A percentile compares a stretch with the other conserved stretches of the same genome.
Conservation (phyloP, 2,329 filamentous ascomycete species). For the Fusarium sp. region DNA sequence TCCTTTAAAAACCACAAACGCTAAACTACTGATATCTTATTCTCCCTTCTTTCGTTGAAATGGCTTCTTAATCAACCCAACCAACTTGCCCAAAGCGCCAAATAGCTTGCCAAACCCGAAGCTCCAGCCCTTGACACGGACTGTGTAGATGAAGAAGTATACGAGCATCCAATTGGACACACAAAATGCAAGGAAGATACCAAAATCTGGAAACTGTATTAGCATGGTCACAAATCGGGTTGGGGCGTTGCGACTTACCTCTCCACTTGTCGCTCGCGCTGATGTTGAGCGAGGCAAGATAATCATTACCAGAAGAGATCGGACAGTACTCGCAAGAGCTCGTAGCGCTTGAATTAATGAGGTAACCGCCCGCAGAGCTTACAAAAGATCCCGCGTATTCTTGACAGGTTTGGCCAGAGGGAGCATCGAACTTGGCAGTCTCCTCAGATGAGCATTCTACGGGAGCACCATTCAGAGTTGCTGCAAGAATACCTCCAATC, state of each 20-base stretch:
- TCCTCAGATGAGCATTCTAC: conserved; percentile 58
- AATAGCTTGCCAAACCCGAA: conserved; percentile 69
- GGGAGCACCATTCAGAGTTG: conserved; percentile 30
- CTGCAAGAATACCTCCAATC: conserved; percentile 38
- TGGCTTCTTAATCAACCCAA: conserved; percentile 35
- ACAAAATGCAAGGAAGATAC: conserved; percentile 77
- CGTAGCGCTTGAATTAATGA: conserved; percentile 70
- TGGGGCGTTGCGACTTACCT: conserved; percentile 10
- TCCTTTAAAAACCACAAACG: background rate
- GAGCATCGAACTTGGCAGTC: conserved; percentile 65
- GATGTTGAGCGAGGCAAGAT: conserved; percentile 68
- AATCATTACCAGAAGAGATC: conserved; percentile 68
- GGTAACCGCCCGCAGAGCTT: conserved; percentile 64
- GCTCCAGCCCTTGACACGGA: conserved; percentile 75
- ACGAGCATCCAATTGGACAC: conserved; percentile 77
- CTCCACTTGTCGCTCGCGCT: conserved; percentile 71
- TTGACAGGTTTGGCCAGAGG: conserved; percentile 71
- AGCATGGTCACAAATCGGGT: background rate
- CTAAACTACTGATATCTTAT: background rate
- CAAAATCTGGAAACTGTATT: conserved; percentile 60
- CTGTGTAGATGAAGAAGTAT: conserved; percentile 82
- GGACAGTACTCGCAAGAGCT: conserved; percentile 76
- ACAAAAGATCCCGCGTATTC: conserved; percentile 71
- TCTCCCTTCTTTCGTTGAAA: conserved; percentile 35
- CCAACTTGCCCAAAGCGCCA: conserved; percentile 33